Base-by-base conservation (phyloP, 202 grass and related monocot species). In the Setaria viridis region DNA sequence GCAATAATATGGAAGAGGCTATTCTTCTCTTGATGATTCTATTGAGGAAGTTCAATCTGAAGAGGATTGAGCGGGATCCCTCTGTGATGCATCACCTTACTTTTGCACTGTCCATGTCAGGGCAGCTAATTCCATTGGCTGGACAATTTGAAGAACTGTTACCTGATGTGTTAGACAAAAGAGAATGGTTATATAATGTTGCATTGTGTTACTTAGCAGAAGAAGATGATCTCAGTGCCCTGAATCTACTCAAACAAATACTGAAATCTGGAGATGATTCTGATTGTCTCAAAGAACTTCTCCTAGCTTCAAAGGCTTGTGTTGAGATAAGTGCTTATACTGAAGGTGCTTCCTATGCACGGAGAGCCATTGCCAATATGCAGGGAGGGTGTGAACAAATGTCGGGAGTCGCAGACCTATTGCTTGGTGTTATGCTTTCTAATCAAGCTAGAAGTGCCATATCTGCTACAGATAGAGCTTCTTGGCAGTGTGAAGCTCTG, bases 151-250 rank as follows among this genome's bases (percentile, higher is more conserved):
- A 99, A 91, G 92, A 93, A 78, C 64, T 93, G 53, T 89, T 91
- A 86, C 92, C 92, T 77, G 86, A 70, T 49, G 66, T 90, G n/a
- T 72, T 99, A 53, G 88, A 93, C 37, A 94, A 89, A 86, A 90
- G 77, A 87, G 94, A 96, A 59, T 89, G 90, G 72, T 88, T 74
- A 67, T 93, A 99, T 78, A 91, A 80, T 85, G 92, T 99, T 54
- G 90, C 92, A 19, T 93, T 99, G 89, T 97, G 97, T 85, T 99
- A 97, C 84, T 87, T 99, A 47, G 90, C 80, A n/a, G 97, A 97
- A 91, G 73, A 94, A 83, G 91, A 97, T 91, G 87, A 93, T 25
- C 82, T 72, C 46, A 89, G 89, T 67, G 90, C 97, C 72, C 79
- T 99, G 82, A 90, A 85, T 64, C 80, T 99, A 35, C 86, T 99